These are phyloP conservation scores for Heritiera fomes DNA, from an alignment of 345 rosid species.

Conservation along the genomic window DNA sequence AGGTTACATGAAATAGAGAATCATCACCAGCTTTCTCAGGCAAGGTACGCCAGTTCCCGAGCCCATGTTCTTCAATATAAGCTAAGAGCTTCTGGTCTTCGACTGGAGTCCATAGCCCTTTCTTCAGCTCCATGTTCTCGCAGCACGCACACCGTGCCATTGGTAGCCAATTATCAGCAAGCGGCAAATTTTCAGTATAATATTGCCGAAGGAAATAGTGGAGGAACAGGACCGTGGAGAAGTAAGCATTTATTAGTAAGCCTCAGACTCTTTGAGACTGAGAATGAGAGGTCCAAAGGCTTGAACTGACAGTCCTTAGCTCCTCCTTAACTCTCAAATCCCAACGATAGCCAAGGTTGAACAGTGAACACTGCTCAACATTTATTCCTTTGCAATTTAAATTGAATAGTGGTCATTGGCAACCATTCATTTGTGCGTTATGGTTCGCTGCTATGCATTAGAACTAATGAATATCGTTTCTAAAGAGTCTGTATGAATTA, in stretches of 20 bases:
- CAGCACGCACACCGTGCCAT: conserved; percentile 34
- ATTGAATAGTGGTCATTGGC: too few relatives aligned
- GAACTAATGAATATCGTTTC: too few relatives aligned
- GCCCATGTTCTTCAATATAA: conserved; percentile 49
- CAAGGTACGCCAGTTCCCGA: conserved; percentile 54
- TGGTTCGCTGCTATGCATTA: too few relatives aligned
- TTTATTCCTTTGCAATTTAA: too few relatives aligned
- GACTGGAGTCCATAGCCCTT: conserved; percentile 62
- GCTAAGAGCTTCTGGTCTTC: conserved; percentile 60
- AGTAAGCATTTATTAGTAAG: not conserved
- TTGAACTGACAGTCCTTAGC: not conserved
- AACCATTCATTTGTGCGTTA: too few relatives aligned
- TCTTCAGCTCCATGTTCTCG: conserved; percentile 50
- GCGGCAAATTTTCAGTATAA: not conserved
- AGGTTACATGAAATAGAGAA: not conserved
- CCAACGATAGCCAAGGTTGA: too few relatives aligned
- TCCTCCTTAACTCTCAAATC: too few relatives aligned
- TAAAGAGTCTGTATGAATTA: too few relatives aligned
- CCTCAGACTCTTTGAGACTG: not conserved
- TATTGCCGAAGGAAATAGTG: not conserved
- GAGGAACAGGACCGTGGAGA: not conserved
- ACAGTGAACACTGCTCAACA: too few relatives aligned
- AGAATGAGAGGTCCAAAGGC: not conserved
- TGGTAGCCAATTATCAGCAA: not conserved
- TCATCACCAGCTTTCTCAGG: conserved; percentile 48